Conservation (phyloP, 2,329 filamentous ascomycete genomes). For the Cladosporium austrohemisphaericum region DNA sequence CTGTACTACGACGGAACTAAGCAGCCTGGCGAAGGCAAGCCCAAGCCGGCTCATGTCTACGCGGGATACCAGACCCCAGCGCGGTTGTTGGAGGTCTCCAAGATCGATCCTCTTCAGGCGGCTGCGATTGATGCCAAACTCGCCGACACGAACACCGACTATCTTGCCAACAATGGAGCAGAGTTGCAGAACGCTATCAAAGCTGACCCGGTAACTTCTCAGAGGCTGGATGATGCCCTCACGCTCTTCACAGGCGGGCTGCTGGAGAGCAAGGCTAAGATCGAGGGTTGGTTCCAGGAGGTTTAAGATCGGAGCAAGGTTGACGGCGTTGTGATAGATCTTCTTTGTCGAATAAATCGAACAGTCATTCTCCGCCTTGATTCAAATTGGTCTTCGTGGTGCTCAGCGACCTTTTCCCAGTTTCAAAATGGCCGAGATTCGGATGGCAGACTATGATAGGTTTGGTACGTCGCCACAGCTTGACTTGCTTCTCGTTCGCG, state of each 20-base stretch:
- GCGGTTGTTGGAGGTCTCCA: slow-evolving; percentile 18
- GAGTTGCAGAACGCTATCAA: slow-evolving; percentile 20
- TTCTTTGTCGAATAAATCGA: not conserved
- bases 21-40: slow-evolving; percentile 20
- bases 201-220: slow-evolving; percentile 19
- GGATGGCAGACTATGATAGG: not conserved
- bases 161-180: slow-evolving; percentile 20
- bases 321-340: not conserved
- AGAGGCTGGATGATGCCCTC: slow-evolving; percentile 21
- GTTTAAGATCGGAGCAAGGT: not conserved
- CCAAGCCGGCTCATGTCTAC: slow-evolving; percentile 18
- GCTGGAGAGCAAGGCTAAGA: slow-evolving; percentile 22
- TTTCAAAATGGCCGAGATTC: not conserved
- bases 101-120: slow-evolving; percentile 18
- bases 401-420: no score
- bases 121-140: slow-evolving; percentile 12
- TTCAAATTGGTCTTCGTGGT: no score
- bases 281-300: slow-evolving; percentile 19
- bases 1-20: slow-evolving; percentile 19
- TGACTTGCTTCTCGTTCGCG: not conserved
- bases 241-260: slow-evolving; percentile 21
- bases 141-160: slow-evolving; percentile 19
- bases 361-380: not conserved
- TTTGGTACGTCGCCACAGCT: not conserved
- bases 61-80: slow-evolving; percentile 16